Conservation (phyloP, 495 filamentous ascomycete species). For the Talaromyces proteolyticus region DNA sequence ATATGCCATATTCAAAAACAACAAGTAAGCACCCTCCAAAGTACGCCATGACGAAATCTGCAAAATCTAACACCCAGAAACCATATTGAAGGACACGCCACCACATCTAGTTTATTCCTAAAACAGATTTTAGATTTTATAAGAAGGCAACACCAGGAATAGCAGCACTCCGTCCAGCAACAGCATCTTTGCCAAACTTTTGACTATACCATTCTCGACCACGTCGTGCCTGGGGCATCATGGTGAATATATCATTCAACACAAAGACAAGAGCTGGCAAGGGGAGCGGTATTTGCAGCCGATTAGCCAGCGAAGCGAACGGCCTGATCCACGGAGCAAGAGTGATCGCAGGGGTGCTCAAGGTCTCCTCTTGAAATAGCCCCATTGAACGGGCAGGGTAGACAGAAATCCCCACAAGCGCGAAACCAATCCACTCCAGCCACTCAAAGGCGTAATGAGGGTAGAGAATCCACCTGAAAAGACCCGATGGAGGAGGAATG, state of each 20-base stretch:
- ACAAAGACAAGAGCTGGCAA: slow-evolving; percentile 74
- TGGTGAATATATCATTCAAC: slow-evolving; percentile 79
- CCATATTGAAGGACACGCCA: too few species aligned
- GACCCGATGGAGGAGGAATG: slow-evolving; percentile 75
- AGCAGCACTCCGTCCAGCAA: slow-evolving; percentile 70
- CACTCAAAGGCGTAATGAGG: slow-evolving; percentile 95
- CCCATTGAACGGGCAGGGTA: slow-evolving; percentile 10
- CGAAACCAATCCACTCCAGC: slow-evolving; percentile 92
- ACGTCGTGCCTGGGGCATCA: slow-evolving; percentile 82
- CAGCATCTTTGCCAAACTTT: slow-evolving; percentile 75
- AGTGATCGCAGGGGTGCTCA: slow-evolving; percentile 14
- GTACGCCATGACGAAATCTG: too few species aligned
- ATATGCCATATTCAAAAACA: too few species aligned
- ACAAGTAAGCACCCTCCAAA: too few species aligned
- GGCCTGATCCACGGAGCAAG: slow-evolving; percentile 47
- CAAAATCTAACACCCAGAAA: too few species aligned
- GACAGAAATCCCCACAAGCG: slow-evolving; percentile 48
- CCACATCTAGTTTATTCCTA: too few species aligned
- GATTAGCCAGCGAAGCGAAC: slow-evolving; percentile 41
- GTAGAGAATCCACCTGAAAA: slow-evolving; percentile 79
- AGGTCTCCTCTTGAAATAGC: slow-evolving; percentile 4
- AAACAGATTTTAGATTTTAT: slow-evolving; percentile 10
- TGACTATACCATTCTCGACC: slow-evolving; percentile 84
- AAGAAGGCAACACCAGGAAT: slow-evolving; percentile 63
- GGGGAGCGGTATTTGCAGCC: slow-evolving; percentile 23